A percentile compares a stretch with the other conserved stretches of the same genome.
Conservation (phyloP, 225 moss, liverwort and hornwort species). For the Pseudisothecium myosuroides region DNA sequence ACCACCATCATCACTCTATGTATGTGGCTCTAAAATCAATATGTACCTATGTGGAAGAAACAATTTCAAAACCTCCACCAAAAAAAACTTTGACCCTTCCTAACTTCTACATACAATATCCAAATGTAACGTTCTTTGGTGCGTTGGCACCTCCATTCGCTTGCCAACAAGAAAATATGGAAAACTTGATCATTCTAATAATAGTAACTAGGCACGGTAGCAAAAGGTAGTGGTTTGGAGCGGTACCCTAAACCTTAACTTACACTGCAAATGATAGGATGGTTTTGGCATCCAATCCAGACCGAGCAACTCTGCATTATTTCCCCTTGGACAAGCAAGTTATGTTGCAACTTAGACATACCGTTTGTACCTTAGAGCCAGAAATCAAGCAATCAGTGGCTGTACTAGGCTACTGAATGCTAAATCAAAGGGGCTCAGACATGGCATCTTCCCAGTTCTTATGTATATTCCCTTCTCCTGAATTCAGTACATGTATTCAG, state of each 20-base stretch:
- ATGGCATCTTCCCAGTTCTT: neutral
- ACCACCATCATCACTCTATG: accelerated
- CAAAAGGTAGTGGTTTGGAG: neutral
- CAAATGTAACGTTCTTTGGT: neutral
- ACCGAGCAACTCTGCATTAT: neutral
- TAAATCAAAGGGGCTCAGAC: neutral
- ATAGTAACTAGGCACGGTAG: neutral
- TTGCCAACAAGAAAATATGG: neutral
- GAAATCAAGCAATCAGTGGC: neutral
- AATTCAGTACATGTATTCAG: too few species aligned
- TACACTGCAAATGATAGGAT: neutral
- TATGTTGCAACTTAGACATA: neutral
- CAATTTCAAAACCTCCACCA: accelerated
- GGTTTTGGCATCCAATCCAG: neutral
- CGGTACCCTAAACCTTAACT: too few species aligned
- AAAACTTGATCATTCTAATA: neutral
- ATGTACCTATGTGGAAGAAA: neutral
- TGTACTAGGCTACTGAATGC: neutral
- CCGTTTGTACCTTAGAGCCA: neutral
- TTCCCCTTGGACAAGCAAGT: neutral
- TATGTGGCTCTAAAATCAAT: neutral
- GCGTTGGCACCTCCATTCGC: neutral
- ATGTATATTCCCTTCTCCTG: too few species aligned
- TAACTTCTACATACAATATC: neutral
- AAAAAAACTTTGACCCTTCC: neutral